phyloP scores from a whole-genome alignment of 345 rosid genomes.

The Physaria fendleri region DNA sequence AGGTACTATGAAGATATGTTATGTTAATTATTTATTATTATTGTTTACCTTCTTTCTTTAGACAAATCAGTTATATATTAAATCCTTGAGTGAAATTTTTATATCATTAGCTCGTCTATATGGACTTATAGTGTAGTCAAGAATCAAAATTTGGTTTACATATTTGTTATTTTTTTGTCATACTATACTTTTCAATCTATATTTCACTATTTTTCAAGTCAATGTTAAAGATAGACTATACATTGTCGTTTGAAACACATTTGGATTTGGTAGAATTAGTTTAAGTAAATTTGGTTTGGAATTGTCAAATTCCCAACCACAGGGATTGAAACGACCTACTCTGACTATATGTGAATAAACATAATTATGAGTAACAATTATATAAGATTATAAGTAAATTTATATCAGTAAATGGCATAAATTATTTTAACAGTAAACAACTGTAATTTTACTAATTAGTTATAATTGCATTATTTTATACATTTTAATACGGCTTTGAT shows the following conservation, averaged over 20 bases:
- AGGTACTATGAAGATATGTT: constrained; percentile 11
- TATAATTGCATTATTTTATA: too few relatives aligned
- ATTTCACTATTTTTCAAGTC: background rate
- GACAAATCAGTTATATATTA: background rate
- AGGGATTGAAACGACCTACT: too few relatives aligned
- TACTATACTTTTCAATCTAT: background rate
- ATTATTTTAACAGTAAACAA: too few relatives aligned
- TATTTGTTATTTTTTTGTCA: background rate
- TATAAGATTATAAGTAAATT: too few relatives aligned
- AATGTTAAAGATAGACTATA: background rate
- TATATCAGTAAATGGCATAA: too few relatives aligned
- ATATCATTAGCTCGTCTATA: background rate
- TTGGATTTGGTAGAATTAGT: background rate
- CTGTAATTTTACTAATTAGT: too few relatives aligned
- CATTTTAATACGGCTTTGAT: too few relatives aligned
- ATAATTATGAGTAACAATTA: too few relatives aligned
- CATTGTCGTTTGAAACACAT: background rate
- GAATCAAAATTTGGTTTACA: background rate
- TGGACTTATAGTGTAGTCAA: background rate
- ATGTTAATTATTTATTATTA: background rate
- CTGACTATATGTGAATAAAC: too few relatives aligned
- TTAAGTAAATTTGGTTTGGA: background rate
- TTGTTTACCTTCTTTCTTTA: background rate
- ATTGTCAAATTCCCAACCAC: background rate
- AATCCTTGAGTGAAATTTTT: too few relatives aligned